phyloP scores from a whole-genome alignment of 2,329 filamentous ascomycete genomes.

The Cordyceps cateniannulata region DNA sequence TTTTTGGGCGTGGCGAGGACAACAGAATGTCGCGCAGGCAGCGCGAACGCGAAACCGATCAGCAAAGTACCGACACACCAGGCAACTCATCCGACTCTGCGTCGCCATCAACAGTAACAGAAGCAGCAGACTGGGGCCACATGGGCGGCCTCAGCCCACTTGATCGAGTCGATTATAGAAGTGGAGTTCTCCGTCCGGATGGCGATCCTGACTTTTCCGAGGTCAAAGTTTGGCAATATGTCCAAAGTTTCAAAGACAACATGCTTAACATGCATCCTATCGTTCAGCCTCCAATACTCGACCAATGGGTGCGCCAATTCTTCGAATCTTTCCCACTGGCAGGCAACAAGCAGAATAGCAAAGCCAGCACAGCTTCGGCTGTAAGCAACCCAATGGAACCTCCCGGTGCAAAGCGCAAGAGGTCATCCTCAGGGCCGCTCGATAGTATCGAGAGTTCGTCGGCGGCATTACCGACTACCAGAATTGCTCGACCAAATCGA shows the following conservation, averaged over 20 bases:
- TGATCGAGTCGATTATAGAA: constrained; percentile 32
- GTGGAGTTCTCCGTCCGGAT: constrained; percentile 32
- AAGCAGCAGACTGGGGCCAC: constrained; percentile 54
- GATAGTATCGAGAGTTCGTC: constrained; percentile 26
- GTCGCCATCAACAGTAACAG: constrained; percentile 47
- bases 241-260: constrained; percentile 51
- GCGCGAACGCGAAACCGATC: constrained; percentile 30
- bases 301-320: constrained; percentile 47
- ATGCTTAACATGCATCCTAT: constrained; percentile 62
- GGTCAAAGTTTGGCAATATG: constrained; percentile 44
- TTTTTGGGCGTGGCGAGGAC: constrained; percentile 76
- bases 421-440: constrained; percentile 36
- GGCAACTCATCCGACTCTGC: constrained; percentile 46
- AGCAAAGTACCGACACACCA: constrained; percentile 33
- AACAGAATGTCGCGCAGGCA: constrained; percentile 49
- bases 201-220: constrained; percentile 50
- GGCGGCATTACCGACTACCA: constrained; percentile 26
- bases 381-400: constrained; percentile 23
- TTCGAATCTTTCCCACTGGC: constrained; percentile 38
- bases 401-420: constrained; percentile 47
- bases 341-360: constrained; percentile 23
- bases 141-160: constrained; percentile 44
- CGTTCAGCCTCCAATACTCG: constrained; percentile 46
- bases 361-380: constrained; percentile 27
- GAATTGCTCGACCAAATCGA: constrained; percentile 48